These are phyloP conservation scores for Ailanthus altissimus DNA, from an alignment of 345 rosid genomes.

Conservation along the genomic window DNA sequence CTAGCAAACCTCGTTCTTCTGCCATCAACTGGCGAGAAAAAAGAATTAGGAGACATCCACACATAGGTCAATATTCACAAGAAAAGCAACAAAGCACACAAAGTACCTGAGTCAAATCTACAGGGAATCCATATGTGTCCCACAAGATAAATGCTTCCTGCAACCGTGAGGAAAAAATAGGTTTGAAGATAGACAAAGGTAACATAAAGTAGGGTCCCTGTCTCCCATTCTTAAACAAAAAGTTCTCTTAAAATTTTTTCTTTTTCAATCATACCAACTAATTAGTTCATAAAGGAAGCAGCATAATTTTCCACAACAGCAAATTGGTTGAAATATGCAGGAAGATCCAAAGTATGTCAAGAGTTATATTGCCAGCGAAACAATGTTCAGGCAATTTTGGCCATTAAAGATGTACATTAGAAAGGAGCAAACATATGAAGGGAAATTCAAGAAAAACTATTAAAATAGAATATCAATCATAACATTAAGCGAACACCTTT, in stretches of 20 bases:
- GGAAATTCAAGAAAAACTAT: neutral
- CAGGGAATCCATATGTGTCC: slow-evolving; percentile 96
- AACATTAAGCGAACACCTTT: neutral
- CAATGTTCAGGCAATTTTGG: neutral
- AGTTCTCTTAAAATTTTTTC: neutral
- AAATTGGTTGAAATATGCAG: neutral
- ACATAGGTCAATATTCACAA: neutral
- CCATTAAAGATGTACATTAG: neutral
- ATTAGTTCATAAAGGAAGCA: neutral
- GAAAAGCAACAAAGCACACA: slow-evolving; percentile 6
- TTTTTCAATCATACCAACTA: neutral
- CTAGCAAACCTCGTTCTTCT: slow-evolving; percentile 81
- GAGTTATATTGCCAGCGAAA: neutral
- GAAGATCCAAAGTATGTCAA: neutral
- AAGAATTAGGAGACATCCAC: slow-evolving; percentile 21
- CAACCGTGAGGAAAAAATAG: slow-evolving; percentile 25
- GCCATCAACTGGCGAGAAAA: slow-evolving; percentile 74
- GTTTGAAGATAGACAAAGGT: slow-evolving; percentile 1
- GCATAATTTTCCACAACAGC: neutral
- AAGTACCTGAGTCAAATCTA: slow-evolving; percentile 92
- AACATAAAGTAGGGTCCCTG: neutral
- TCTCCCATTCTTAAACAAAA: neutral
- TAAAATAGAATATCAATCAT: neutral
- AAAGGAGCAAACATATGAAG: neutral
- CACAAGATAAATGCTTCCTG: slow-evolving; percentile 96